Percentiles rank a stretch among this genome's conserved stretches.
phyloP scores from a whole-genome alignment of 768 basidiomycete genomes.

The Glaciozyma martinii region DNA sequence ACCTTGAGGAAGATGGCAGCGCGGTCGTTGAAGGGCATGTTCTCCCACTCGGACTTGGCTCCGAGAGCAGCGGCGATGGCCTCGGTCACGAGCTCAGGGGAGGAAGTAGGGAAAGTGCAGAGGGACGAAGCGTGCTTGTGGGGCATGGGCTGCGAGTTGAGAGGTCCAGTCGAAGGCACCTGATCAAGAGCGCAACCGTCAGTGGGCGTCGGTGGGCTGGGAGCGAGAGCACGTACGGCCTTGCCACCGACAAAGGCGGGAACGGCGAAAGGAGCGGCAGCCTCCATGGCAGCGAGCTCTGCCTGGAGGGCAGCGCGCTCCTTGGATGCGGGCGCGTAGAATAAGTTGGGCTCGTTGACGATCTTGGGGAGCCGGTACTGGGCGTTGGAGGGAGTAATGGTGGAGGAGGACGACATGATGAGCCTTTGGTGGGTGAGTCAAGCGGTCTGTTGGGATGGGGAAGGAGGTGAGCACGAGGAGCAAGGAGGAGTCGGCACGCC shows the following conservation, averaged over 20 bases:
- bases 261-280: constrained; percentile 77
- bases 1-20: constrained; percentile 91
- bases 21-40: constrained; percentile 89
- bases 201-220: not conserved
- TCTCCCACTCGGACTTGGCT: constrained; percentile 84
- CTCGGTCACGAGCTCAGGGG: constrained; percentile 57
- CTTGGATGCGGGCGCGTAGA: constrained; percentile 61
- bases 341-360: constrained; percentile 90
- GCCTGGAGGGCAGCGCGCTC: constrained; percentile 67
- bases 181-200: not conserved
- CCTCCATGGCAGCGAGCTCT: constrained; percentile 69
- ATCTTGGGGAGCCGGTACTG: constrained; percentile 71
- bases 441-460: no score
- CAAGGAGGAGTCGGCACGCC: no score
- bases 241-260: constrained; percentile 88
- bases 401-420: no score
- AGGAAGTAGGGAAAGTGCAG: constrained; percentile 81
- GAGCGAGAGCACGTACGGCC: constrained; percentile 47
- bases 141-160: constrained; percentile 50
- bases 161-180: not conserved
- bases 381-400: constrained; percentile 13
- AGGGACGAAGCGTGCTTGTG: constrained; percentile 74
- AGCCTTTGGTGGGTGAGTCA: no score
- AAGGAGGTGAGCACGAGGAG: no score
- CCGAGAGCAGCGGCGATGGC: constrained; percentile 83